phyloP scores from a whole-genome alignment of 306 rosid genomes.

The Heteromeles arbutifolia region DNA sequence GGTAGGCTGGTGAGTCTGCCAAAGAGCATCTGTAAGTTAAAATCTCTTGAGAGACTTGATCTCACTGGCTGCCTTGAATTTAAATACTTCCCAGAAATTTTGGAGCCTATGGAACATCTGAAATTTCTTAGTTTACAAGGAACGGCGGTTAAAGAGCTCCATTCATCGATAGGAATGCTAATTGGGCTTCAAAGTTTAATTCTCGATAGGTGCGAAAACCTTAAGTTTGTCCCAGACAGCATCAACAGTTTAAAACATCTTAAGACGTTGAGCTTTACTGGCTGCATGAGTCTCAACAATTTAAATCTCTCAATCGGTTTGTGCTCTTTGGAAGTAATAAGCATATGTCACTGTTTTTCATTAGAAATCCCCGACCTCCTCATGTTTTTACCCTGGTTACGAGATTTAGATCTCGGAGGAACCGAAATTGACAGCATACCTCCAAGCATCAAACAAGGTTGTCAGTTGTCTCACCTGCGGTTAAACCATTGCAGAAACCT shows the following conservation, averaged over 20 bases:
- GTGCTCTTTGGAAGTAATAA: background rate
- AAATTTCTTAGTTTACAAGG: background rate
- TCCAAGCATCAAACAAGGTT: background rate
- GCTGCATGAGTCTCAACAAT: background rate
- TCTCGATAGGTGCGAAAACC: background rate
- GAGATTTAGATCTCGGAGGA: background rate
- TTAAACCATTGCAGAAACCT: background rate
- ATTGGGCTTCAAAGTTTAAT: background rate
- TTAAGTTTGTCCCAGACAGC: background rate
- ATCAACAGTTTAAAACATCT: background rate
- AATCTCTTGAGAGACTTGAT: background rate
- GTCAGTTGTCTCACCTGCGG: background rate
- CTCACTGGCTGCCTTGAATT: background rate
- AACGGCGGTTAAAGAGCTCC: background rate
- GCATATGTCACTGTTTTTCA: background rate
- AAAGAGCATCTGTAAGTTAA: background rate
- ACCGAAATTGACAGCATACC: background rate
- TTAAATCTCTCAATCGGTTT: background rate
- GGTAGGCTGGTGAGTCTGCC: background rate
- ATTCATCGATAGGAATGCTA: background rate
- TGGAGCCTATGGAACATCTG: background rate
- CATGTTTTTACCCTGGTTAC: background rate
- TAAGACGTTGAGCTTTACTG: accelerated
- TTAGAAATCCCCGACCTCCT: background rate
- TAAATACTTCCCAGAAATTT: background rate